These are phyloP conservation scores for Berberis vulgaris DNA, from an alignment of 164 flowering plant genomes.

Conservation along the genomic window DNA sequence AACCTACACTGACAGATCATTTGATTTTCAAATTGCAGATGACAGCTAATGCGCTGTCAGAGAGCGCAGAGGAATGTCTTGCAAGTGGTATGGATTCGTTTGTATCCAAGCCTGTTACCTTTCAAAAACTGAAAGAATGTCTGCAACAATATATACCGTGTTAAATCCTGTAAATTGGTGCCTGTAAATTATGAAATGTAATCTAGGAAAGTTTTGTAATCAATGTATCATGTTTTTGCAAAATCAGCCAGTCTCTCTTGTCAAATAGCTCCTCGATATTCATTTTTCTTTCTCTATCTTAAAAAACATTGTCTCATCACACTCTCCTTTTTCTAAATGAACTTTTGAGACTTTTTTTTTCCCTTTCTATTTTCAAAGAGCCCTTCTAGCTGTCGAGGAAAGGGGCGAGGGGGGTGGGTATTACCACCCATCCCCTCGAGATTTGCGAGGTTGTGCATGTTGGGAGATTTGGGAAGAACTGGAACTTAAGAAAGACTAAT, in stretches of 20 bases:
- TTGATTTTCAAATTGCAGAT: constrained; percentile 47
- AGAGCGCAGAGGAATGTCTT: constrained; percentile 84
- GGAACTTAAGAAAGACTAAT: no score
- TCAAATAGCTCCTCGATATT: constrained; percentile 3
- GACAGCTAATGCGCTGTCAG: constrained; percentile 87
- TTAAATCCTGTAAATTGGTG: constrained; percentile 29
- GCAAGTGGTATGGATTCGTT: constrained; percentile 97
- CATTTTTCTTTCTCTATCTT: not conserved
- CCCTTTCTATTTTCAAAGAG: no score
- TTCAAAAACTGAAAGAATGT: constrained; percentile 70
- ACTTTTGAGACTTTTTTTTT: no score
- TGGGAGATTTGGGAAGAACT: no score
- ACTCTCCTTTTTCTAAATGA: no score
- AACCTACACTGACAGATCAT: not conserved
- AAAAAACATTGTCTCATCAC: no score
- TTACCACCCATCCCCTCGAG: no score
- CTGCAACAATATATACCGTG: constrained; percentile 47
- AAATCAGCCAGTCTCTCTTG: constrained; percentile 4
- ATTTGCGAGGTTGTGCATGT: no score
- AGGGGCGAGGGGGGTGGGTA: no score
- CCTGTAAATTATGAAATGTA: constrained; percentile 23
- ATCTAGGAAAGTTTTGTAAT: constrained; percentile 74
- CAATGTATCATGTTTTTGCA: constrained; percentile 23
- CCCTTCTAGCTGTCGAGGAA: no score
- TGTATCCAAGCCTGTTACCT: constrained; percentile 83